These are phyloP conservation scores for Phaeotremella skinneri DNA, from an alignment of 768 basidiomycete genomes.

Conservation along the genomic window DNA sequence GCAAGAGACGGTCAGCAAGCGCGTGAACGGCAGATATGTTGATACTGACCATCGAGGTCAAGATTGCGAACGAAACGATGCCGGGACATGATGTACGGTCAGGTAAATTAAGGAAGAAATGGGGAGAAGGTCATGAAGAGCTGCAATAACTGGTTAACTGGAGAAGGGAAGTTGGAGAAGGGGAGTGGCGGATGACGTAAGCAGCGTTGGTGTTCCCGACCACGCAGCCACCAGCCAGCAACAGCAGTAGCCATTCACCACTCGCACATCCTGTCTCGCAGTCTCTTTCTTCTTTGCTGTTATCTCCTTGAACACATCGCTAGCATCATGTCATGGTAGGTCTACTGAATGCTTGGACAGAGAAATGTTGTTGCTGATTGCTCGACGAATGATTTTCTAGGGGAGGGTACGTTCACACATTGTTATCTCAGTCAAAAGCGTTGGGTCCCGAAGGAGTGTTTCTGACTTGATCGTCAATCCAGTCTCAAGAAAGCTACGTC, in stretches of 20 bases:
- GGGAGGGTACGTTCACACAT: constrained; percentile 20
- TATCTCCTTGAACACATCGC: neutral
- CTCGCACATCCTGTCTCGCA: neutral
- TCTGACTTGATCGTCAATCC: constrained; percentile 1
- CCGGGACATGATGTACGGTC: constrained; percentile 67
- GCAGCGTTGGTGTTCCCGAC: neutral
- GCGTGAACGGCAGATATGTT: neutral
- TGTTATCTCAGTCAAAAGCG: too few species aligned
- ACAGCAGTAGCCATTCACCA: neutral
- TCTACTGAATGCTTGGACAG: neutral
- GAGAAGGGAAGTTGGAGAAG: neutral
- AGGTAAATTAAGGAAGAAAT: neutral
- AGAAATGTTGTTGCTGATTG: neutral
- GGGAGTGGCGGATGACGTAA: constrained; percentile 6
- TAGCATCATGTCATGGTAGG: constrained; percentile 8
- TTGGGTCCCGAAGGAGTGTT: neutral
- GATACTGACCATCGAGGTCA: constrained; percentile 59
- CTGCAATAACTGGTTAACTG: neutral
- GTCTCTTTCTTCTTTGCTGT: neutral
- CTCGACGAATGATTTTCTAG: neutral
- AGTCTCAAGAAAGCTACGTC: constrained; percentile 91
- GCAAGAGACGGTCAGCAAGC: neutral
- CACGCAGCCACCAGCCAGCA: constrained; percentile 1
- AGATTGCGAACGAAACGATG: constrained; percentile 86
- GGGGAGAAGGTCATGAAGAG: neutral